Evolutionary conservation across 805 yeast species (phyloP).

Genomic region (Wickerhamiella siamensis): DNA sequence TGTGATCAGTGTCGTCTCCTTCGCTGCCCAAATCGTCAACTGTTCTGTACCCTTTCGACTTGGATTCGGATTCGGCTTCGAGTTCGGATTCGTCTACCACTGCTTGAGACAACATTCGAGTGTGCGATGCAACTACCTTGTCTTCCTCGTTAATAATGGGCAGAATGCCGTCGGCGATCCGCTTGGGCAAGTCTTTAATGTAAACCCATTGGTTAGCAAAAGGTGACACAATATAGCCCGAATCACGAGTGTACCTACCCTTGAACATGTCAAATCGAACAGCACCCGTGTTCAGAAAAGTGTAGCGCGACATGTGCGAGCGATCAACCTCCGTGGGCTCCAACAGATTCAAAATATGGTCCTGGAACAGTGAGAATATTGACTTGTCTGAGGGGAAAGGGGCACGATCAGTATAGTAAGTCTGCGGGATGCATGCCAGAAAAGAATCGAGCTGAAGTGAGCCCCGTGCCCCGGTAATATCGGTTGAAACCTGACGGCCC

Average conservation of each 20-base stretch:
- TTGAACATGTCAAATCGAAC: constrained; percentile 72
- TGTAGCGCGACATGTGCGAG: constrained; percentile 28
- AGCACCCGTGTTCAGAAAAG: constrained; percentile 72
- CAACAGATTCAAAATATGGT: constrained; percentile 37
- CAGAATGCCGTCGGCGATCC: constrained; percentile 41
- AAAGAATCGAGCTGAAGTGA: constrained; percentile 38
- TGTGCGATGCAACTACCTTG: constrained; percentile 9
- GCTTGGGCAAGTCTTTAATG: constrained; percentile 41
- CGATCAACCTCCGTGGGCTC: constrained; percentile 14
- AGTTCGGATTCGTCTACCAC: not conserved
- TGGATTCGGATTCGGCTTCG: not conserved
- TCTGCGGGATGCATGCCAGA: constrained; percentile 51
- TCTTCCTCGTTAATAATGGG: constrained; percentile 35
- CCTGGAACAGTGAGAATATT: constrained; percentile 44
- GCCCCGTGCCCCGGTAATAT: constrained; percentile 32
- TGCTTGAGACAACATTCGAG: not conserved
- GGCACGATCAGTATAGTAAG: constrained; percentile 52
- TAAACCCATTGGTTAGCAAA: constrained; percentile 67
- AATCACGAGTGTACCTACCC: constrained; percentile 68
- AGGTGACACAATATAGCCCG: constrained; percentile 72
- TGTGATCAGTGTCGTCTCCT: constrained; percentile 74
- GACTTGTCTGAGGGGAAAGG: constrained; percentile 44
- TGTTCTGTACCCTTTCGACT: constrained; percentile 53
- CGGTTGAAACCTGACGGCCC: constrained; percentile 36
- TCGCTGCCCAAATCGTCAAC: constrained; percentile 68